Evolutionary conservation across 176 grass and related monocot genomes (phyloP).

Genomic region (Musa acuminata): DNA sequence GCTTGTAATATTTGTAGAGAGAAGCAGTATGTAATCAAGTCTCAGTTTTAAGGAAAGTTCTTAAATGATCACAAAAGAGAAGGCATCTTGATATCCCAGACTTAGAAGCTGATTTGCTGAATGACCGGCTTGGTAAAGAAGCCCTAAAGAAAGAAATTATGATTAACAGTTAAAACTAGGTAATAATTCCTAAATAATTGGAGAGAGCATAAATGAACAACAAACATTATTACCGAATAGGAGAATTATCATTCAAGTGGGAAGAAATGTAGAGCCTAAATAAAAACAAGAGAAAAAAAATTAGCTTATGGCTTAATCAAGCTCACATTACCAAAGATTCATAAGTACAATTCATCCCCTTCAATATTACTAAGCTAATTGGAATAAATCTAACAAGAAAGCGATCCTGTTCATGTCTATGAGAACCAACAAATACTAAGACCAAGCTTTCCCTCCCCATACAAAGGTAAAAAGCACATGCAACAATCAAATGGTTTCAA

Average conservation of each 20-base stretch:
- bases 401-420: background rate
- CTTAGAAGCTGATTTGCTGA: conserved; percentile 22
- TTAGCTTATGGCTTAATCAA: conserved; percentile 6
- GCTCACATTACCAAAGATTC: background rate
- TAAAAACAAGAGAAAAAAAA: background rate
- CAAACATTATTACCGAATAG: conserved; percentile 2
- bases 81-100: background rate
- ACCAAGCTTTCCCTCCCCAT: conserved; percentile 9
- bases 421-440: conserved; percentile 9
- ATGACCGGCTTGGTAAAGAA: conserved; percentile 24
- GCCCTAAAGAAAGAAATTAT: conserved; percentile 18
- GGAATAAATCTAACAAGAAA: background rate
- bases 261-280: conserved; percentile 12
- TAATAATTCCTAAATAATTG: background rate
- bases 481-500: conserved; percentile 26
- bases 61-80: conserved; percentile 7
- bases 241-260: conserved; percentile 12
- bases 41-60: background rate
- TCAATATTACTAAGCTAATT: background rate
- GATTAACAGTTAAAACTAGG: conserved; percentile 3
- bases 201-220: background rate
- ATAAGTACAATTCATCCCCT: background rate
- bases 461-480: conserved; percentile 22
- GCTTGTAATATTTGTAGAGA: background rate
- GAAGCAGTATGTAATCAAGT: background rate